Evolutionary conservation across 75 land plant species (phyloP).

Genomic region (Sequoiadendron giganteum): DNA sequence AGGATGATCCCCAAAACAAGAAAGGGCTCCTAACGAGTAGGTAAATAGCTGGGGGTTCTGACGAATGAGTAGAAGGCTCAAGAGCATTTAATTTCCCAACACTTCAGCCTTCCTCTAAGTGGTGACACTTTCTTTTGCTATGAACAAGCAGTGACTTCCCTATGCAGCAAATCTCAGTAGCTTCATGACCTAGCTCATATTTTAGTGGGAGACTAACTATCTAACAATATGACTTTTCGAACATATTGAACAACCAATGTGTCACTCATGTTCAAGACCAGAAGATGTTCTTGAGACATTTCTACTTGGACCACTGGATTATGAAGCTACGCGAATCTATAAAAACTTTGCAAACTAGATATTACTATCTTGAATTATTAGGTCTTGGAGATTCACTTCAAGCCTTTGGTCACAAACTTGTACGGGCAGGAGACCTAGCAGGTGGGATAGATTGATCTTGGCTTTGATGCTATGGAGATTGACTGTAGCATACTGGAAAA

Average conservation of each 20-base stretch:
- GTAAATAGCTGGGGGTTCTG: no score
- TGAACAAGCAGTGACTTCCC: no score
- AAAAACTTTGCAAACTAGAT: not conserved
- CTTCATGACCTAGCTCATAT: no score
- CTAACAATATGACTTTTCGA: not conserved
- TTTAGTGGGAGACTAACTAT: constrained; percentile 13
- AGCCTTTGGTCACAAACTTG: constrained; percentile 1
- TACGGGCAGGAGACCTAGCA: constrained; percentile 10
- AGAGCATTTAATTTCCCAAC: no score
- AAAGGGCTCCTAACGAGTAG: no score
- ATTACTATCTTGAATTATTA: constrained; percentile 1
- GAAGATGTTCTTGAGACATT: not conserved
- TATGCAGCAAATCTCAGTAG: no score
- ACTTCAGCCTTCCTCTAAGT: no score
- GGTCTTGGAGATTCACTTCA: constrained; percentile 3
- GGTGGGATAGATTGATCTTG: not conserved
- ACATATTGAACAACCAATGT: not conserved
- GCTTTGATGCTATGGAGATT: not conserved
- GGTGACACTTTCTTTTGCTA: no score
- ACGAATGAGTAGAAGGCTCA: no score
- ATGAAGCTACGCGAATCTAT: constrained; percentile 8
- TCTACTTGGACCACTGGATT: not conserved
- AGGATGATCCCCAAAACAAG: no score
- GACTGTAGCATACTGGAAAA: not conserved
- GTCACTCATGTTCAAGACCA: constrained; percentile 2